phyloP scores from a whole-genome alignment of 305 asterid genomes.

The Fraxinus velutina region DNA sequence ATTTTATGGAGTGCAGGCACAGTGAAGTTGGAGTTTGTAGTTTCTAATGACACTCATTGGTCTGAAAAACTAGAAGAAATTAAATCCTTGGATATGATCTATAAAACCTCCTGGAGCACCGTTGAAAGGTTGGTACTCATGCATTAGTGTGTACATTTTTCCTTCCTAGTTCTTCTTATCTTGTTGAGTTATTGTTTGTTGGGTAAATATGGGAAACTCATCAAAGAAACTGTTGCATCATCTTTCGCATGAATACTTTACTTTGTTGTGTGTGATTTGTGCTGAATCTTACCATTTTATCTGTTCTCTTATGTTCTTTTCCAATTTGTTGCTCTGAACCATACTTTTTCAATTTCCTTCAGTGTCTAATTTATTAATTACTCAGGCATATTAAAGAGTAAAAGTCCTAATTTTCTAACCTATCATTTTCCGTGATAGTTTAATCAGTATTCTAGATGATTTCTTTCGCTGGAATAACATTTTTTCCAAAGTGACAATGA shows the following conservation, averaged over 20 bases:
- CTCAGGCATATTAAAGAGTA: neutral
- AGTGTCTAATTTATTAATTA: neutral
- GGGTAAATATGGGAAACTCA: constrained; percentile 4
- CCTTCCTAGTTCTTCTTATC: neutral
- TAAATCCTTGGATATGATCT: constrained; percentile 53
- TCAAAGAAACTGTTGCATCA: neutral
- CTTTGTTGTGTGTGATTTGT: neutral
- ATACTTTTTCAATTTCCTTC: neutral
- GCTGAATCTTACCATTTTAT: neutral
- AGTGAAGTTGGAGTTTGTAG: constrained; percentile 47
- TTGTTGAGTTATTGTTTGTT: constrained; percentile 10
- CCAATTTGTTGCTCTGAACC: neutral
- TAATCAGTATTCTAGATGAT: neutral
- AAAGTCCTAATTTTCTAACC: neutral
- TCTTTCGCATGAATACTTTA: neutral
- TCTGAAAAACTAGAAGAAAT: constrained; percentile 49
- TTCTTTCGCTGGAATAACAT: neutral
- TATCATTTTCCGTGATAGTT: neutral
- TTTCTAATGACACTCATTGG: constrained; percentile 53
- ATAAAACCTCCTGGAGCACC: constrained; percentile 50
- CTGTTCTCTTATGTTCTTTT: neutral
- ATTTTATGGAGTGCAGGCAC: constrained; percentile 37
- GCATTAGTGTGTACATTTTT: neutral
- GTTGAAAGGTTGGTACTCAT: constrained; percentile 39
- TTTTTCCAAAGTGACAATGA: neutral